phyloP scores from a whole-genome alignment of 805 yeast genomes.

The Yarrowia hollandica region DNA sequence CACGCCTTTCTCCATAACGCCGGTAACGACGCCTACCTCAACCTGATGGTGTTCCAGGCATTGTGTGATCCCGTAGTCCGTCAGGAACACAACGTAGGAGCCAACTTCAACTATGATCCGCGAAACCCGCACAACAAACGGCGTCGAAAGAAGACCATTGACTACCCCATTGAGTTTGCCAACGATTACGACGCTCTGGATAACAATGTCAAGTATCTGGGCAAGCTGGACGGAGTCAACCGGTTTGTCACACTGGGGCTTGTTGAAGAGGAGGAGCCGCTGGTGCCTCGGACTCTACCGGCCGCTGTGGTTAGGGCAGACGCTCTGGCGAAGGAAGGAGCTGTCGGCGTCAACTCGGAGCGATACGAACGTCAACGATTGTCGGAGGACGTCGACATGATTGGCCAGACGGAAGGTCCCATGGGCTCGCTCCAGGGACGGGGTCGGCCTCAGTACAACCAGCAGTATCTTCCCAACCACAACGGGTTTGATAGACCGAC shows the following conservation, averaged over 20 bases:
- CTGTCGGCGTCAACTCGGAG: not conserved
- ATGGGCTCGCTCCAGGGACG: not conserved
- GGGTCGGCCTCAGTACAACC: not conserved
- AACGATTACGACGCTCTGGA: not conserved
- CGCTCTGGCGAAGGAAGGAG: not conserved
- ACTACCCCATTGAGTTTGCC: constrained; percentile 17
- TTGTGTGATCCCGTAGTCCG: constrained; percentile 50
- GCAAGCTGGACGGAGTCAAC: constrained; percentile 15
- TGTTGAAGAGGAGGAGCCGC: constrained; percentile 9
- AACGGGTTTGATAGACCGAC: not conserved
- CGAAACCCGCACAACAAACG: not conserved
- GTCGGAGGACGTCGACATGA: constrained; percentile 6
- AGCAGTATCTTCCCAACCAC: constrained; percentile 3
- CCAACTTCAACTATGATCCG: constrained; percentile 4
- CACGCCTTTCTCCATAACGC: constrained; percentile 67
- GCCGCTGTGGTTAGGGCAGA: not conserved
- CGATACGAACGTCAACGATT: constrained; percentile 6
- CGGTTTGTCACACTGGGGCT: not conserved
- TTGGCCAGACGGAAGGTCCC: not conserved
- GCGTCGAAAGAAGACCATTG: constrained; percentile 9
- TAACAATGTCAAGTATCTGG: constrained; percentile 24
- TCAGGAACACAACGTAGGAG: not conserved
- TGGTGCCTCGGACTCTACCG: not conserved
- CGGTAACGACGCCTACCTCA: constrained; percentile 68
- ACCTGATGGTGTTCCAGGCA: constrained; percentile 53